Percentiles rank a stretch among this genome's conserved stretches.
phyloP scores from a whole-genome alignment of 192 early-diverging fungal genomes.

The Coemansia sp. region DNA sequence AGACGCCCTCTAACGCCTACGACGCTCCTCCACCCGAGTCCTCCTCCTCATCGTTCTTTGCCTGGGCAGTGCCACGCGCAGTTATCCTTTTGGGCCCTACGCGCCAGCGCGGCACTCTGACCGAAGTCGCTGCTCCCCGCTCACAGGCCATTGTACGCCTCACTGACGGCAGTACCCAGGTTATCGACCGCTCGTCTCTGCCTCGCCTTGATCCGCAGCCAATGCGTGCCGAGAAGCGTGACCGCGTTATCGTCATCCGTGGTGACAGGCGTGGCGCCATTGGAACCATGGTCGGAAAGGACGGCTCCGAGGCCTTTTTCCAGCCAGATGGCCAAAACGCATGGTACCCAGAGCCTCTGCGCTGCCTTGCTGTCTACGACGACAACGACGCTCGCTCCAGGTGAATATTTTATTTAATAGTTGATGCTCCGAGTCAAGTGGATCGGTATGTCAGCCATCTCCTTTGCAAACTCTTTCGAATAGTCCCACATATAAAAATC shows the following conservation, averaged over 20 bases:
- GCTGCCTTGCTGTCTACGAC: constrained; percentile 42
- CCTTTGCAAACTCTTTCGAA: constrained; percentile 63
- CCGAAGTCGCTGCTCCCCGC: constrained; percentile 55
- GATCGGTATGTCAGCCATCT: constrained; percentile 58
- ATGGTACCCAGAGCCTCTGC: constrained; percentile 43
- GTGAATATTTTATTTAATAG: constrained; percentile 46
- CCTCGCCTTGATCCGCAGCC: constrained; percentile 42
- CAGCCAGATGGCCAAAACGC: constrained; percentile 52
- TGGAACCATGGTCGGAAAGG: constrained; percentile 68
- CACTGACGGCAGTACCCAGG: constrained; percentile 46
- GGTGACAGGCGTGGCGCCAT: constrained; percentile 58
- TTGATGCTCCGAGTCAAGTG: constrained; percentile 64
- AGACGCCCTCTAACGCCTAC: constrained; percentile 31
- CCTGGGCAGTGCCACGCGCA: constrained; percentile 47
- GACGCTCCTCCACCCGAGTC: constrained; percentile 50
- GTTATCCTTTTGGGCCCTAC: constrained; percentile 34
- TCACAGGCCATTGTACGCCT: constrained; percentile 50
- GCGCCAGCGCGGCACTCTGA: constrained; percentile 52
- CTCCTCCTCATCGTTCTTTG: too few relatives aligned
- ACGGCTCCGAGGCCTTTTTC: constrained; percentile 73
- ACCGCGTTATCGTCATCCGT: constrained; percentile 68
- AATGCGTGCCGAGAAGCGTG: constrained; percentile 65
- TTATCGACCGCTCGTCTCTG: constrained; percentile 39
- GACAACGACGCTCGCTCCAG: neutral
- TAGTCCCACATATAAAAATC: constrained; percentile 90